Base-by-base conservation (phyloP, 2,329 filamentous ascomycete species). In the Ilyonectria sp. region DNA sequence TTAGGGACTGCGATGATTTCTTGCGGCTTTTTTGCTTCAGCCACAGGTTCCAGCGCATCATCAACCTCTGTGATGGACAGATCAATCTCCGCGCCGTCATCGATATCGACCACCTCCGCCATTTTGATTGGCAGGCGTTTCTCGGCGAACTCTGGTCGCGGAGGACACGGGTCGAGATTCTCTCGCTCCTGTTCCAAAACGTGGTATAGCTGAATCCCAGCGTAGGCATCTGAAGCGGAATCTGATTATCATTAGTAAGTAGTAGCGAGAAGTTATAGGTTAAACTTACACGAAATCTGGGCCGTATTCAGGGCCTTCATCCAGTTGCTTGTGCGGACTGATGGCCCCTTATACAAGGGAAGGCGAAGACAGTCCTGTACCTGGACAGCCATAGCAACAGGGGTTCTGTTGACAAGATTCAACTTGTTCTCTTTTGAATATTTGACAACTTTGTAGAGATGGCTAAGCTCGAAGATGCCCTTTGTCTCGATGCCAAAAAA, bases 211-310 rank as follows among this genome's bases (percentile, higher is more conserved):
- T 93, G 91, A 11, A 92, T 81, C 49, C 91, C 89, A 66, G 93
- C 94, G 77, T 97, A 98, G 0, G 94, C 92, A 78, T 97, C 94
- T 1, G 93, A 91, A 13, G 94, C 94, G 10, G 93, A 90, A 79
- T 95, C 91, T 93, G 33, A 31, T 6, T 10, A 2, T n/a, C 5
- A 23, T 72, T 47, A 76, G 65, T 19, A 13, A 23, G 11, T 35
- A 10, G 6, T 5, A 3, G 29, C 23, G 2, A 23, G 21, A 26
- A 3, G 10, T 11, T 21, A 9, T 15, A 15, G 35, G 15, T 10
- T 19, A 46, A 26, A 49, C 92, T 84, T 87, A 95, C 86, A 94
- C 57, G 87, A 79, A 19, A 93, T 87, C 77, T 98, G 95, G 10
- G 87, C 79, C 70, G 86, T 82, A 21, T 83, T 85, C 37, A 98